These are phyloP conservation scores for Aurifilum marmelostoma DNA, from an alignment of 2,329 filamentous ascomycete species.

Conservation along the genomic window DNA sequence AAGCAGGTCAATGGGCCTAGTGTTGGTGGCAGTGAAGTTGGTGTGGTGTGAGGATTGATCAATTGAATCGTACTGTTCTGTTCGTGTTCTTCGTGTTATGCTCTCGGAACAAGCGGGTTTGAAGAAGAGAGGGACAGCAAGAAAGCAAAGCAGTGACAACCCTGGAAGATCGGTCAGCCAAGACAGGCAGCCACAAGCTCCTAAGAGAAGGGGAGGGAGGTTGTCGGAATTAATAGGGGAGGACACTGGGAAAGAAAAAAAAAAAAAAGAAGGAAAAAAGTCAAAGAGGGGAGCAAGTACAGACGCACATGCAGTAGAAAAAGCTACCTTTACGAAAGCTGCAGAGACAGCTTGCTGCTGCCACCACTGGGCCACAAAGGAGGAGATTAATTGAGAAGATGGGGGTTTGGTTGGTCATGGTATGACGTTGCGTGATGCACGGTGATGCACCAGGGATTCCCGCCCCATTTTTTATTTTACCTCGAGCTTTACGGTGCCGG, in stretches of 20 bases:
- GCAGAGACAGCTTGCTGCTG: not conserved
- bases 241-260: not conserved
- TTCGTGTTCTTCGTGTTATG: not conserved
- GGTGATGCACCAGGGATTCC: not conserved
- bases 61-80: not conserved
- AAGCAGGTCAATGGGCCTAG: not conserved
- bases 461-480: not conserved
- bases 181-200: not conserved
- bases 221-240: not conserved
- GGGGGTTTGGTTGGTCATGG: not conserved
- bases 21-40: too few relatives aligned
- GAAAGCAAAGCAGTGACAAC: not conserved
- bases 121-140: not conserved
- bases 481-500: too few relatives aligned
- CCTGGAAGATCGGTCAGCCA: not conserved
- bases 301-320: too few relatives aligned
- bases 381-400: not conserved
- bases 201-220: not conserved
- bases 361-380: not conserved
- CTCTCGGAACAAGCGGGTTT: not conserved
- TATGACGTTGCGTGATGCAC: slow-evolving; percentile 12
- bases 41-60: not conserved
- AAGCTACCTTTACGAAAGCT: not conserved
- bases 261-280: not conserved
- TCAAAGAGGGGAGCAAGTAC: too few relatives aligned